Base-by-base conservation (phyloP, 1,284 basidiomycete species). In the Singerocomus inundabilis region DNA sequence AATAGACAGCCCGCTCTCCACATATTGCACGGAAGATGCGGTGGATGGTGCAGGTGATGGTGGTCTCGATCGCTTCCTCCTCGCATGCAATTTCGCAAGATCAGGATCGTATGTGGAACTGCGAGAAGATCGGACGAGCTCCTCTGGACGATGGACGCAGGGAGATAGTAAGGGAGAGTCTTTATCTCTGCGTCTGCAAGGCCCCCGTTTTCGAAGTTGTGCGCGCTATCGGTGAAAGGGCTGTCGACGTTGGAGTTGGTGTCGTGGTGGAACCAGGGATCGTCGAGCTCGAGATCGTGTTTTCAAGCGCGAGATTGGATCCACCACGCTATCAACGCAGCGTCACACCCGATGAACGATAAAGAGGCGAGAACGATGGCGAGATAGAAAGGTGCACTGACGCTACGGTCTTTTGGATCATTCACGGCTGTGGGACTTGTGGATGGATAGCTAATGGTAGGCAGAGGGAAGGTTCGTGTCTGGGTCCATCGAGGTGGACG, bases 361-460 rank as follows among this genome's bases (percentile, higher is more conserved):
- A 69, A 50, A 0, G 64, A 55, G 24, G 62, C 66, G 3, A 66
- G 60, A 12, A 69, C 60, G 10, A 69, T 52, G n/a, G 66, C 64
- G 3, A 69, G 32, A 43, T 69, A 69, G 38, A 69, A 69, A 8
- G 67, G 60, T 13, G 62, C 64, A 3, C 64, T 63, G 8, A 62
- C 48, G 4, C 61, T 61, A n/a, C 57, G 63, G 37, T 54, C 57
- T 21, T n/a, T 48, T 2, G 59, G 48, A 24, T 46, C 24, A 5
- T 61, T 49, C 6, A 42, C 58, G 12, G 54, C 31, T 6, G 65
- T 61, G 4, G 62, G 54, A 21, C 32, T 53, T 21, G 65, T 59
- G 5, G 58, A 49, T 13, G 63, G 56, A 24, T 53, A 60, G 37
- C 42, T 37, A 45, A 51, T 30, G n/a, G 62, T 65, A 15, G 64